Percentiles rank a stretch among this genome's conserved stretches.
Evolutionary conservation across 2,329 filamentous ascomycete genomes (phyloP).

Genomic region (Cadophora sp.): DNA sequence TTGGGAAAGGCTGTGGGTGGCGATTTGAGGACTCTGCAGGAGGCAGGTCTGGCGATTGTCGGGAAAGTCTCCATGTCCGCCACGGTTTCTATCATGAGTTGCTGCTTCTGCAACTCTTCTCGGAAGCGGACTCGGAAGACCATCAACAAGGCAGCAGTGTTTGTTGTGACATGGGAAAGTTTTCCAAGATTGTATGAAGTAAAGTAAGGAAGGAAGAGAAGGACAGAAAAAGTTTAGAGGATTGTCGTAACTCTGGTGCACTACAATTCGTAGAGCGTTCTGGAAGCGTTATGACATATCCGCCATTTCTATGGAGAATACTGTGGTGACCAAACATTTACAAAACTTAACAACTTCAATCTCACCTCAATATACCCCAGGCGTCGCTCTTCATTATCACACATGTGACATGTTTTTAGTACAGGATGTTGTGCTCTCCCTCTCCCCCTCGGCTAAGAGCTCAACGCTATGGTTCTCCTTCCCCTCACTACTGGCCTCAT

Average conservation of each 20-base stretch:
- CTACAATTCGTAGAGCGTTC: neutral
- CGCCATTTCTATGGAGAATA: neutral
- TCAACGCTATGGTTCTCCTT: neutral
- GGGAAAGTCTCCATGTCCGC: neutral
- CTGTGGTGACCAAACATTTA: neutral
- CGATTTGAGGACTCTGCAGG: neutral
- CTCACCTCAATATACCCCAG: neutral
- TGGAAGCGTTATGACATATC: neutral
- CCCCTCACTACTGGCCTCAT: neutral
- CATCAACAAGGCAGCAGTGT: neutral
- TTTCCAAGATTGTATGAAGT: neutral
- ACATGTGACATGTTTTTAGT: neutral
- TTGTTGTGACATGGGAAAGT: neutral
- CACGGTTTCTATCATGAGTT: neutral
- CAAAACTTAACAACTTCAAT: neutral
- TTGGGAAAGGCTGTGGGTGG: neutral
- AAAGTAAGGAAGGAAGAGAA: neutral
- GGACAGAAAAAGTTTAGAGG: neutral
- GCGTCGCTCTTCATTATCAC: neutral
- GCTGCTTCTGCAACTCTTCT: neutral
- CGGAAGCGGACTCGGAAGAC: neutral
- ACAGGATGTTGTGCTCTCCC: neutral
- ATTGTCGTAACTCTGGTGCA: neutral
- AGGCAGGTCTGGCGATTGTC: neutral
- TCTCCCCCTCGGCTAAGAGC: neutral